Base-by-base conservation (phyloP, 192 early-diverging fungal species). In the Rhizophagus clarus region DNA sequence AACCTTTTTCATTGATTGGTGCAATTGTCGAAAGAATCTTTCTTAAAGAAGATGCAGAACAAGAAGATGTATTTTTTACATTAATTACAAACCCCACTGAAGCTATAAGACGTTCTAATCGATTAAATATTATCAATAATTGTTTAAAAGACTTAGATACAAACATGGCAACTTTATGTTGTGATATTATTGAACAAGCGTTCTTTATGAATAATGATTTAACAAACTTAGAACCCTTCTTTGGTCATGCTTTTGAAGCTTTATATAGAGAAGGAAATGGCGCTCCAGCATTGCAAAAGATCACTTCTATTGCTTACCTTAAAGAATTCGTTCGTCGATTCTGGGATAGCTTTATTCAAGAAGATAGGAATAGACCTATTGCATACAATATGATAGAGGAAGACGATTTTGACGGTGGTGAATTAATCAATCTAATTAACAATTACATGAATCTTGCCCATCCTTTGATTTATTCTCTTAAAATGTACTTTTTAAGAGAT, bases 281-380 rank as follows among this genome's bases (percentile, higher is more conserved):
- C n/a, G n/a, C 2, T 9, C 26, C 22, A 81, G 1, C 51, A n/a
- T 76, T 81, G 20, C 80, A 81, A 60, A 34, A 14, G 14, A 76
- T 81, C 17, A 47, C 24, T n/a, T 10, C 64, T 76, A 69, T 81
- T 14, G 73, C 80, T 7, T 66, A 68, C 1, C 26, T 81, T 22
- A 81, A 81, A 76, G 60, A 81, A 66, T 81, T 81, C 67, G 51
- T 81, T 32, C 74, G 61, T 49, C n/a, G 66, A 60, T 40, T 81
- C 22, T 56, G 80, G 64, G 51, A 75, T 11, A 29, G 24, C 20
- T 31, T 32, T 17, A 15, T 49, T 37, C 40, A 17, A 22, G 73
- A 81, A n/a, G 22, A 73, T 31, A 22, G 28, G 6, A 76, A 2
- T 15, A 24, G 29, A 4, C 34, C 34, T 37, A 37, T 37, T 37